Conservation (phyloP, 169 alveolate species). For the Theileria equi region DNA sequence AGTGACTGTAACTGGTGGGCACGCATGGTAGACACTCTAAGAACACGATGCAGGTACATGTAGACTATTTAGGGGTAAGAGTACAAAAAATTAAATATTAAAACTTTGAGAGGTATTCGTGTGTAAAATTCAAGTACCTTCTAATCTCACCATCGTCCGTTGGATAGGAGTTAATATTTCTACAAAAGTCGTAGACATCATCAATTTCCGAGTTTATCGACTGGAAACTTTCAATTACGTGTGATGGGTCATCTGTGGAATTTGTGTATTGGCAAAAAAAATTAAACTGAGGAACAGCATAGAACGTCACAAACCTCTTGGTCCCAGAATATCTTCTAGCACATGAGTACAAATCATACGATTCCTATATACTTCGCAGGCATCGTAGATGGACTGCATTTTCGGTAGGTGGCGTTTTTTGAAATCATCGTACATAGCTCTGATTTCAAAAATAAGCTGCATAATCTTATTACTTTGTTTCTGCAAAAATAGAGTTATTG, state of each 20-base stretch:
- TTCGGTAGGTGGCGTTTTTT: conserved; percentile 8
- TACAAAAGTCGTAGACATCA: conserved; percentile 10
- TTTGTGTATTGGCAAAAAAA: no score
- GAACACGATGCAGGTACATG: no score
- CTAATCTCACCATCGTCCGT: conserved; percentile 11
- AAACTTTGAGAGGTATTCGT: no score
- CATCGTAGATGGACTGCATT: conserved; percentile 26
- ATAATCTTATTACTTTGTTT: conserved; percentile 33
- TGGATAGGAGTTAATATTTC: conserved; percentile 12
- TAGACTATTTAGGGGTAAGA: no score
- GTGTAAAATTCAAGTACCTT: conserved; percentile 4
- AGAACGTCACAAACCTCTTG: no score
- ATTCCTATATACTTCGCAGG: conserved; percentile 15
- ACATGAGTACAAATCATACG: conserved; percentile 3
- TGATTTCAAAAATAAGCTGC: conserved; percentile 33
- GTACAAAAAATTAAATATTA: no score
- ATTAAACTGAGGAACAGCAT: no score
- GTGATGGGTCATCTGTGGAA: no score
- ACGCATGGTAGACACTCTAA: no score
- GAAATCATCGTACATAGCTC: conserved; percentile 2
- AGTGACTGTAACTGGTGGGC: conserved; percentile 1
- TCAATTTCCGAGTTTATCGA: conserved; percentile 1
- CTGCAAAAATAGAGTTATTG: conserved; percentile 32
- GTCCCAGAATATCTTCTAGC: background rate
- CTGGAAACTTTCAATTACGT: background rate